A percentile compares a stretch with the other conserved stretches of the same genome.
Conservation (phyloP, 805 yeast genomes). For the Alloascoidea hylecoeti region DNA sequence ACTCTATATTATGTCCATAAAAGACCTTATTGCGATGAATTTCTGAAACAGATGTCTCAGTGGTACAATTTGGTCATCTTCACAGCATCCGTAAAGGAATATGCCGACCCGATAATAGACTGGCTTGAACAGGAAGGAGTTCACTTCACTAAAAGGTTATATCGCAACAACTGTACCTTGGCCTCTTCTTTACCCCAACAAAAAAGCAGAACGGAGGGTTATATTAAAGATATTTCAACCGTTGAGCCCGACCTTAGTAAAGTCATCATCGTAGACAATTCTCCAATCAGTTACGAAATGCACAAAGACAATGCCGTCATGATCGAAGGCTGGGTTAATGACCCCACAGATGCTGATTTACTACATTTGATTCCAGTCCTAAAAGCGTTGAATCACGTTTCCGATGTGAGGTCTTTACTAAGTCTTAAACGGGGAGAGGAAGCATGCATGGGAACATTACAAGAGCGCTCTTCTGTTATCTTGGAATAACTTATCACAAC, state of each 20-base stretch:
- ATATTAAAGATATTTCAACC: constrained; percentile 57
- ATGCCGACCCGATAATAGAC: constrained; percentile 94
- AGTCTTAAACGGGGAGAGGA: constrained; percentile 64
- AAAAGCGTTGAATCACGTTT: constrained; percentile 59
- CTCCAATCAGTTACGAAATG: constrained; percentile 77
- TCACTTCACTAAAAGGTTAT: constrained; percentile 46
- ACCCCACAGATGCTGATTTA: constrained; percentile 80
- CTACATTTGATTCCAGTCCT: constrained; percentile 71
- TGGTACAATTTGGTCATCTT: constrained; percentile 89
- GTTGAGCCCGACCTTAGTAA: constrained; percentile 45
- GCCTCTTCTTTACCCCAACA: no score
- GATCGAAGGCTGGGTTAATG: constrained; percentile 97
- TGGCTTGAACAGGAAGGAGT: constrained; percentile 62
- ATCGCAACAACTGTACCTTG: constrained; percentile 64
- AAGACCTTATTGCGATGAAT: constrained; percentile 83
- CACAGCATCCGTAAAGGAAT: constrained; percentile 89
- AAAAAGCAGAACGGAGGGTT: no score
- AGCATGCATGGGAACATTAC: constrained; percentile 27
- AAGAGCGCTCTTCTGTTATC: neutral
- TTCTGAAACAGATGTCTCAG: constrained; percentile 58
- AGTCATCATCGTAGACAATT: constrained; percentile 77
- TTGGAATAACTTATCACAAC: no score
- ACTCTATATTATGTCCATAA: constrained; percentile 84
- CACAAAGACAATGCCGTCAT: constrained; percentile 83
- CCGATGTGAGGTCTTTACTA: constrained; percentile 72